Evolutionary conservation across 805 yeast species (phyloP).

Genomic region (Monosporozyma solicola): DNA sequence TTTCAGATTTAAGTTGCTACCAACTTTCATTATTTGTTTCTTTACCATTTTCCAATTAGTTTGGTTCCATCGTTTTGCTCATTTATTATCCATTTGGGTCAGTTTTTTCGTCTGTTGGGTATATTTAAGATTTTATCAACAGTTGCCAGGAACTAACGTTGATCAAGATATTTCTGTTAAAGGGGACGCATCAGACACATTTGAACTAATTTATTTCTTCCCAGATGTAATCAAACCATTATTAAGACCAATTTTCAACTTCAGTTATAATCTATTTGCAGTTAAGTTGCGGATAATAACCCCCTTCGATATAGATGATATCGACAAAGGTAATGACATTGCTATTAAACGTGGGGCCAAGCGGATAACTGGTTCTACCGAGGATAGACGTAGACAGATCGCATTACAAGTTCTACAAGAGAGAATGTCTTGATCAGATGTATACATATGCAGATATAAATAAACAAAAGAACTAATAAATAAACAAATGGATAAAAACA

Average conservation of each 20-base stretch:
- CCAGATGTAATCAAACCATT: slow-evolving; percentile 52
- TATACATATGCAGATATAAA: not conserved
- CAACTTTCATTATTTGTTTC: slow-evolving; percentile 36
- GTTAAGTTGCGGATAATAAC: slow-evolving; percentile 41
- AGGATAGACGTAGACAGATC: slow-evolving; percentile 69
- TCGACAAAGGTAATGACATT: slow-evolving; percentile 66
- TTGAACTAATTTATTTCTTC: slow-evolving; percentile 75
- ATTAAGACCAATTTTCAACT: slow-evolving; percentile 43
- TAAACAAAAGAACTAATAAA: not conserved
- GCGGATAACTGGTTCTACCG: slow-evolving; percentile 32
- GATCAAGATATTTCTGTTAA: slow-evolving; percentile 9
- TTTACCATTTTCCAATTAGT: slow-evolving; percentile 26
- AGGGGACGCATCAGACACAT: slow-evolving; percentile 89
- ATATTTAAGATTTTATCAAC: slow-evolving; percentile 71
- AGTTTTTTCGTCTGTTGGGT: slow-evolving; percentile 65
- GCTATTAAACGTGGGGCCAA: slow-evolving; percentile 48
- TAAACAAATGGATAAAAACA: too few relatives aligned
- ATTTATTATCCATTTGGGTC: slow-evolving; percentile 40
- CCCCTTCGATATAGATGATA: slow-evolving; percentile 58
- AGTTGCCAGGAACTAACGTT: slow-evolving; percentile 28
- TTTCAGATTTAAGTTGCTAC: slow-evolving; percentile 54
- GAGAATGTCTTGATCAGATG: slow-evolving; percentile 30
- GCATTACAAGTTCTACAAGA: slow-evolving; percentile 70
- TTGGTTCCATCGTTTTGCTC: slow-evolving; percentile 38
- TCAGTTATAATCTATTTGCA: slow-evolving; percentile 31